These are phyloP conservation scores for Kurtzmaniella natalensis DNA, from an alignment of 1,139 yeast genomes.

Conservation along the genomic window DNA sequence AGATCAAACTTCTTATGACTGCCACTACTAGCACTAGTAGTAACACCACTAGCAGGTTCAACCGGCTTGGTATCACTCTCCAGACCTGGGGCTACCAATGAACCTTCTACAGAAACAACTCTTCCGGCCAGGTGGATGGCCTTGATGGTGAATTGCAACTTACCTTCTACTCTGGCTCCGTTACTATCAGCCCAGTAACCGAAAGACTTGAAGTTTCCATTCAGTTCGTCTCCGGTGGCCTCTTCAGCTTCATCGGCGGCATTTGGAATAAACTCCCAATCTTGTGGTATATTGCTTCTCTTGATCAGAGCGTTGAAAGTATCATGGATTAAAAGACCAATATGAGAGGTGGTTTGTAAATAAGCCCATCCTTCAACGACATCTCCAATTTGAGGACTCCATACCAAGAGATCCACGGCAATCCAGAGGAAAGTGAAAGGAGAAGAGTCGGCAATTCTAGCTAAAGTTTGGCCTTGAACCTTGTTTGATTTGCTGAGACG, in stretches of 20 bases:
- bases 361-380: conserved; percentile 79
- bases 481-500: conserved; percentile 32
- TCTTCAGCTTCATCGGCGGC: conserved; percentile 58
- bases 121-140: conserved; percentile 74
- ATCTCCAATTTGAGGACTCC: conserved; percentile 90
- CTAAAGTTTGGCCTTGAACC: conserved; percentile 33
- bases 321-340: conserved; percentile 86
- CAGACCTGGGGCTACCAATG: conserved; percentile 60
- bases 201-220: conserved; percentile 44
- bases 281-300: conserved; percentile 73
- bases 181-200: conserved; percentile 85
- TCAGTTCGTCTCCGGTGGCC: conserved; percentile 20
- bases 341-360: conserved; percentile 92
- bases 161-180: conserved; percentile 76
- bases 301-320: conserved; percentile 93
- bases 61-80: conserved; percentile 56
- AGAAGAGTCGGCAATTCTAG: conserved; percentile 71
- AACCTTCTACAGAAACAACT: conserved; percentile 82
- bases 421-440: conserved; percentile 91
- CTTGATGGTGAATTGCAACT: conserved; percentile 68
- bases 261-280: conserved; percentile 79
- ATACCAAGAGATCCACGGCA: conserved; percentile 73
- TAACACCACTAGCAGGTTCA: conserved; percentile 6
- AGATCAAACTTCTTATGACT: conserved; percentile 42
- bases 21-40: conserved; percentile 12